These are phyloP conservation scores for Cenococcum geophilum DNA, from an alignment of 495 filamentous ascomycete genomes.

Conservation along the genomic window DNA sequence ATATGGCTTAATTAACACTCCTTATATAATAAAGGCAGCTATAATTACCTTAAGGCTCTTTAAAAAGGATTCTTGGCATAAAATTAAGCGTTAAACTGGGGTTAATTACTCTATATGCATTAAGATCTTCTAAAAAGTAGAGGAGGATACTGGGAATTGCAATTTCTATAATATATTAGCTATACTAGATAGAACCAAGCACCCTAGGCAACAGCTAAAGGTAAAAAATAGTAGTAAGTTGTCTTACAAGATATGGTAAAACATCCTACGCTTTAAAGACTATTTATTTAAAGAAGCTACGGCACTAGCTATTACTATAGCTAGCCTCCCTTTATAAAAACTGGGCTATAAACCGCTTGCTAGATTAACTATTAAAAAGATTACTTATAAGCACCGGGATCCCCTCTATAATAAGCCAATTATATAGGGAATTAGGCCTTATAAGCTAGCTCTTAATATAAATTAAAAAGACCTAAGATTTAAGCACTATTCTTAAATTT, in stretches of 20 bases:
- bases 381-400: neutral
- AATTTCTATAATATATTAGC: neutral
- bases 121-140: neutral
- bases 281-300: neutral
- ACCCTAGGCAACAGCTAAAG: neutral
- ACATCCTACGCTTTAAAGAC: neutral
- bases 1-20: neutral
- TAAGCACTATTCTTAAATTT: neutral
- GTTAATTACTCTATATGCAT: neutral
- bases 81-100: constrained; percentile 1
- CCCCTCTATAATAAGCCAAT: neutral
- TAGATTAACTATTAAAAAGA: neutral
- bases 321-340: too few relatives aligned
- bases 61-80: neutral
- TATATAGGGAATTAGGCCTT: constrained; percentile 1
- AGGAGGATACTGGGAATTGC: neutral
- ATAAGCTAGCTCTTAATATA: neutral
- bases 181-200: too few relatives aligned
- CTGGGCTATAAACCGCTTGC: too few relatives aligned
- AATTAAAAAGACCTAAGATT: neutral
- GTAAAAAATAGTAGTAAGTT: neutral
- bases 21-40: neutral
- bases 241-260: neutral
- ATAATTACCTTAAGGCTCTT: neutral
- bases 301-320: neutral